These are phyloP conservation scores for Kalanchoe fedtschenkoi DNA, from an alignment of 164 flowering plant species.

Conservation along the genomic window DNA sequence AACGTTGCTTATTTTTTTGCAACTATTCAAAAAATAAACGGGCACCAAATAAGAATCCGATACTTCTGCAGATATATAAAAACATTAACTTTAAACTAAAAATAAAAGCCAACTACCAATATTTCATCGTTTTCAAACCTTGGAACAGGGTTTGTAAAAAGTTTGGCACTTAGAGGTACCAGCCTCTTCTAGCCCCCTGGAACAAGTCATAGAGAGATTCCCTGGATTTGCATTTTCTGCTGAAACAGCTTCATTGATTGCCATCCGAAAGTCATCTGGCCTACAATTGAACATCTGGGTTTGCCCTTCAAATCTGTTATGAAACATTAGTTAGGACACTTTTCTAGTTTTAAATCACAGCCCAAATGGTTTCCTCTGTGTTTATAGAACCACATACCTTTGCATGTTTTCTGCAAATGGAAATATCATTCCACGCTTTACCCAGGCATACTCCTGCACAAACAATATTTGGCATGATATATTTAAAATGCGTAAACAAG, in stretches of 20 bases:
- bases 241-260: slow-evolving; percentile 70
- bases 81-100: not conserved
- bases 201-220: not conserved
- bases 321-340: slow-evolving; percentile 5
- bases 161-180: slow-evolving; percentile 12
- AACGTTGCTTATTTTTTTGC: slow-evolving; percentile 66
- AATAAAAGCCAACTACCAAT: not conserved
- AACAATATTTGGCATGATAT: not conserved
- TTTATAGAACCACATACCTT: slow-evolving; percentile 32
- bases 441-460: slow-evolving; percentile 95
- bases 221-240: slow-evolving; percentile 45
- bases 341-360: not conserved
- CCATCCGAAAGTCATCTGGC: slow-evolving; percentile 42
- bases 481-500: not conserved
- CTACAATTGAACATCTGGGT: slow-evolving; percentile 45
- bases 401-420: slow-evolving; percentile 70
- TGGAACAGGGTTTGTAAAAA: slow-evolving; percentile 66
- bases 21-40: slow-evolving; percentile 37
- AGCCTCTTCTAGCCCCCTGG: slow-evolving; percentile 16
- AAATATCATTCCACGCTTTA: slow-evolving; percentile 69
- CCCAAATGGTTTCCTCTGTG: not conserved
- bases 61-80: not conserved
- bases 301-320: slow-evolving; percentile 71
- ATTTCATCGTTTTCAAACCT: slow-evolving; percentile 33
- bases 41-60: not conserved